phyloP scores from a whole-genome alignment of 352 stramenopile species.

The Bremia lactucae region DNA sequence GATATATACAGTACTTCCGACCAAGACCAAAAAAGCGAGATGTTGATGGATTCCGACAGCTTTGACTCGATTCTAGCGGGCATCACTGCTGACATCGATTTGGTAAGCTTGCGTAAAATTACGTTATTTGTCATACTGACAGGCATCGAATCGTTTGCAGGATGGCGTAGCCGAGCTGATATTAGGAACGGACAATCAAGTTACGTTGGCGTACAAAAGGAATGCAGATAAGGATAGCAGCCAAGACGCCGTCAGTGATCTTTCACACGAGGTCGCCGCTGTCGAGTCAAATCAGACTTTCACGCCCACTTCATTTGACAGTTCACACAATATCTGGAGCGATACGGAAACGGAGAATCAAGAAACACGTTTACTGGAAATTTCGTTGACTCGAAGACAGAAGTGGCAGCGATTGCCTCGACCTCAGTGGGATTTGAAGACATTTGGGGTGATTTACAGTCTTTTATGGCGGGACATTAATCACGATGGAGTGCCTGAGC shows the following conservation, averaged over 20 bases:
- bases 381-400: slow-evolving; percentile 3
- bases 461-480: slow-evolving; percentile 61
- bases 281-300: neutral
- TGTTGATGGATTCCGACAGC: slow-evolving; percentile 33
- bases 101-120: slow-evolving; percentile 25
- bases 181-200: slow-evolving; percentile 47
- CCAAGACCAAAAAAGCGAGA: slow-evolving; percentile 7
- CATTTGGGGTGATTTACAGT: slow-evolving; percentile 63
- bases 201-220: slow-evolving; percentile 47
- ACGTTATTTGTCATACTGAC: neutral
- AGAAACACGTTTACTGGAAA: neutral
- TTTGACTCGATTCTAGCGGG: slow-evolving; percentile 60
- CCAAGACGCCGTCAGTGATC: neutral
- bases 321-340: slow-evolving; percentile 22
- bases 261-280: slow-evolving; percentile 1
- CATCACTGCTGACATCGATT: slow-evolving; percentile 41
- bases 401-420: slow-evolving; percentile 28
- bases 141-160: slow-evolving; percentile 10
- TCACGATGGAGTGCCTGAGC: slow-evolving; percentile 43
- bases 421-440: slow-evolving; percentile 35
- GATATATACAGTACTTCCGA: slow-evolving; percentile 30
- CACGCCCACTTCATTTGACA: slow-evolving; percentile 9
- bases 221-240: neutral
- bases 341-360: slow-evolving; percentile 7
- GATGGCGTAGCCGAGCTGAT: slow-evolving; percentile 50